Conservation (phyloP, 2,329 filamentous ascomycete genomes). For the Monilinia polystroma region DNA sequence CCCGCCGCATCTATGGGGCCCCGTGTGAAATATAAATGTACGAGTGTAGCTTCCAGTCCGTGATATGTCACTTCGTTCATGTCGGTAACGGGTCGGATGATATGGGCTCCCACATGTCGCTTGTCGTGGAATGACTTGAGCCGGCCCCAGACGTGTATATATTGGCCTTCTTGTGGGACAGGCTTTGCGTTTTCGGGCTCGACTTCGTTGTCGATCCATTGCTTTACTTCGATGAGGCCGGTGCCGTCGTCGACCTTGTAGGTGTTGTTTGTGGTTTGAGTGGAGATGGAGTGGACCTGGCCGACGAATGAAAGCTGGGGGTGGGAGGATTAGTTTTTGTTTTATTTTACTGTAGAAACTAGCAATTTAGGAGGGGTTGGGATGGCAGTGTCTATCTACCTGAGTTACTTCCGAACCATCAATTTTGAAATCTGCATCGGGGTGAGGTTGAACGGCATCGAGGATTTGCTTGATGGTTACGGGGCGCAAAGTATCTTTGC, state of each 20-base stretch:
- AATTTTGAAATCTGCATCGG: constrained; percentile 76
- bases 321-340: constrained; percentile 18
- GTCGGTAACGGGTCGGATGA: constrained; percentile 76
- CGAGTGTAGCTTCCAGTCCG: constrained; percentile 82
- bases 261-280: constrained; percentile 87
- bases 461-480: constrained; percentile 94
- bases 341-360: not conserved
- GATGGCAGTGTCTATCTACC: constrained; percentile 43
- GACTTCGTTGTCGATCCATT: constrained; percentile 62
- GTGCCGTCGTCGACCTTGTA: constrained; percentile 96
- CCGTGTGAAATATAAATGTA: constrained; percentile 79
- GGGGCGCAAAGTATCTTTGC: constrained; percentile 84
- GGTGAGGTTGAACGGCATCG: constrained; percentile 74
- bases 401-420: constrained; percentile 71
- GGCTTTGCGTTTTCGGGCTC: constrained; percentile 47
- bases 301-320: constrained; percentile 78
- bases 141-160: constrained; percentile 82
- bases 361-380: not conserved
- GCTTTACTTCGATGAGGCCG: constrained; percentile 85
- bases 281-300: constrained; percentile 82
- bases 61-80: constrained; percentile 94
- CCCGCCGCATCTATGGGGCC: constrained; percentile 53
- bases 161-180: constrained; percentile 66
- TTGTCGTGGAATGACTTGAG: constrained; percentile 84
- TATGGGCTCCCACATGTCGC: constrained; percentile 75